Evolutionary conservation across 169 alveolate genomes (phyloP).

Genomic region (Eimeria brunetti): DNA sequence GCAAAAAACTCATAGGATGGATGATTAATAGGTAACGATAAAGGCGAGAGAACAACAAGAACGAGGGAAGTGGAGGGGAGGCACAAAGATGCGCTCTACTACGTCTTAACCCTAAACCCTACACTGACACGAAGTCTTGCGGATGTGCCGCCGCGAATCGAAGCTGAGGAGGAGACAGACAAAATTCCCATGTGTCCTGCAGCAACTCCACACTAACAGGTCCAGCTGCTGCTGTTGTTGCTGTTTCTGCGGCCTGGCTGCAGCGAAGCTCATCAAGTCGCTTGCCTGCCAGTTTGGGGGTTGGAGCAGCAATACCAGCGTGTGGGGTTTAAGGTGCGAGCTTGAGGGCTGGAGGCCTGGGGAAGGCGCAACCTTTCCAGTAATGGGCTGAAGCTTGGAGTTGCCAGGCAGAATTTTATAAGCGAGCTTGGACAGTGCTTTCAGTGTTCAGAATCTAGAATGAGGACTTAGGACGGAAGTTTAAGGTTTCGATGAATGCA

Average conservation of each 20-base stretch:
- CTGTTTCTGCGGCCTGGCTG: slow-evolving; percentile 8
- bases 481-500: not conserved
- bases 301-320: not conserved
- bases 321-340: not conserved
- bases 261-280: not conserved
- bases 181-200: slow-evolving; percentile 58
- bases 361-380: not conserved
- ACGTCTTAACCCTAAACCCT: not conserved
- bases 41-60: not conserved
- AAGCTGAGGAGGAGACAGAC: slow-evolving; percentile 25
- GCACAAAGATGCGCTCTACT: not conserved
- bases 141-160: slow-evolving; percentile 39
- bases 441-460: not conserved
- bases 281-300: not conserved
- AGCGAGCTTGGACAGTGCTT: too few relatives aligned
- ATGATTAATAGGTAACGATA: not conserved
- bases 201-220: not conserved
- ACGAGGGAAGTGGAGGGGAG: not conserved
- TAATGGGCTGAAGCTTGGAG: not conserved
- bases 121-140: slow-evolving; percentile 18
- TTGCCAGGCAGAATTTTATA: not conserved
- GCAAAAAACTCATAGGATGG: not conserved
- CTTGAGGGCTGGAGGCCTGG: not conserved
- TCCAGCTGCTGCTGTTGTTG: slow-evolving; percentile 13
- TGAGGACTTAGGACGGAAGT: not conserved